Evolutionary conservation across 352 stramenopile genomes (phyloP), one percentile per base, ranked within the genome.

Genomic region (Globisporangium alternatum): DNA sequence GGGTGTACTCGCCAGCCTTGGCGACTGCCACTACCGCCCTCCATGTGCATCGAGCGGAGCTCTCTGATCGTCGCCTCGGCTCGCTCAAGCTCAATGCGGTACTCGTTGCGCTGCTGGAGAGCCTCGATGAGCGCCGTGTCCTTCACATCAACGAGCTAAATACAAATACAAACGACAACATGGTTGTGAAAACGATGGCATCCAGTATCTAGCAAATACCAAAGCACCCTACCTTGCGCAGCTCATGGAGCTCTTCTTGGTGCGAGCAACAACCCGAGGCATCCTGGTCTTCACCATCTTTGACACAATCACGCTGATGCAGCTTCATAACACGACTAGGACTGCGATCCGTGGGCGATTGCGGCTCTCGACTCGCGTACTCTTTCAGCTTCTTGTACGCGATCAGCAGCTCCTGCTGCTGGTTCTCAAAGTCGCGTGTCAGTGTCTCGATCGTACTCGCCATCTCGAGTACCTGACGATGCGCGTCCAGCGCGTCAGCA

Each of bases 381-480:
- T 82, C 68, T 25, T 84, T 68, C n/a, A 90, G 60, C 59, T 70
- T 80, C 66, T 76, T 76, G 66, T 90, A 90, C 21, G 78, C 80
- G 15, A 68, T 65, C 25, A 76, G 51, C 19, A 90, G 60, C 51
- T 88, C 78, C 22, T 75, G 69, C 59, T 90, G 78, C 31, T 87
- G 71, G 12, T 70, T 64, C 66, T 82, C 77, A 54, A 86, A 90
- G 64, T 90, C 77, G 13, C 73, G 68, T 51, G 74, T 78, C 68
- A 90, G 77, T 45, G 81, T 75, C 58, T 83, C 81, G 35, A 90
- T 87, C 31, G 78, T 83, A 44, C 56, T 51, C n/a, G 77, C 77
- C 79, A 90, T 90, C 48, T 76, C 75, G 19, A 90, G 69, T 61
- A 90, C 79, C 63, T 90, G 78, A 19, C 74, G 75, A 57, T 90